Evolutionary conservation across 1,139 yeast species (phyloP), one percentile per base, ranked within the genome.

Genomic region (Diutina sp.): DNA sequence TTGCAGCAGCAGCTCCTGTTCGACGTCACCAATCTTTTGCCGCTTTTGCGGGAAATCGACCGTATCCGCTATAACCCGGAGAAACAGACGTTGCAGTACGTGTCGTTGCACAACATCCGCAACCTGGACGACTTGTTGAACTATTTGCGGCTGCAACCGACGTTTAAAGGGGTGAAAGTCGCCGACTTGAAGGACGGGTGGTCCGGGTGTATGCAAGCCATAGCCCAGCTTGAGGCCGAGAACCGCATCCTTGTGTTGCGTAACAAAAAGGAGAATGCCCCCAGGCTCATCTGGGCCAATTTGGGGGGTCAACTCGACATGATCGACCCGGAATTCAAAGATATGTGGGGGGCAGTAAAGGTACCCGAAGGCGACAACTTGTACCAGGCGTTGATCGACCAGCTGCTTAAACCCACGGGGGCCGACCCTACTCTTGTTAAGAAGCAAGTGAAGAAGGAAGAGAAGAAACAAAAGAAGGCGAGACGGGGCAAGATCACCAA

Each of bases 171-270:
- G 2, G 79, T 87, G 1, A 76, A 90, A 0, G 97, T 93, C 38
- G 89, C 89, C 66, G 97, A 91, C 65, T 76, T 95, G 59, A 86
- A 85, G 65, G 99, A 95, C 67, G 99, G 99, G 25, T 95, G 99
- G 99, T 80, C 87, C 56, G 95, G 91, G n/a, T 91, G 97, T 67
- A 69, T 86, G 54, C 83, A 81, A 6, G 87, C 95, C 0, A 83
- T 93, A 35, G 83, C 84, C 55, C 84, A 85, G 63, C 73, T 93
- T 53, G 98, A 93, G 66, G 77, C 78, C 57, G 85, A 86, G 57
- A 81, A 86, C 59, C 85, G 87, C 63, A 83, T 91, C 50, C 76
- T 93, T 52, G 97, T 93, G 3, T 74, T 90, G 62, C 79, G 97
- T 58, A 90, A 95, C 52, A 90, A 91, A 65, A 93, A 95, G 74